These are phyloP conservation scores for Euphorbia lathyris DNA, from an alignment of 345 rosid species.

Conservation along the genomic window DNA sequence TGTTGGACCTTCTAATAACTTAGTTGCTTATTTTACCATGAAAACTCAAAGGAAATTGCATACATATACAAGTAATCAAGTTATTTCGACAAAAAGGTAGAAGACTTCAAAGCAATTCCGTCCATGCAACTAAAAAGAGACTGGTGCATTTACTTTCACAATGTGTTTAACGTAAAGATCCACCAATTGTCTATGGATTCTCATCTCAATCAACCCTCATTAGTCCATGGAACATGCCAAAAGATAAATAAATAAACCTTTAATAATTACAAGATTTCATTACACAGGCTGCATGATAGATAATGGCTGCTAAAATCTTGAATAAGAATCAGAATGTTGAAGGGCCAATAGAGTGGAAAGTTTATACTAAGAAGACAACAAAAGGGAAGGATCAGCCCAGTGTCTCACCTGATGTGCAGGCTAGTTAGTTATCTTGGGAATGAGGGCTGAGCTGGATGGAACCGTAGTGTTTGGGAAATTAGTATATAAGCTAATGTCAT, in stretches of 20 bases:
- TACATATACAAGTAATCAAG: not conserved
- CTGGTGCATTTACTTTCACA: not conserved
- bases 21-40: not conserved
- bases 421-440: too few species aligned
- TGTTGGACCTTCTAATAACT: not conserved
- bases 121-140: not conserved
- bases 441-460: too few species aligned
- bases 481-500: too few species aligned
- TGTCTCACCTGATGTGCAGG: too few species aligned
- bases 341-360: too few species aligned
- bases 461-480: too few species aligned
- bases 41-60: not conserved
- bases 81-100: not conserved
- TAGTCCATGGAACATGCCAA: not conserved
- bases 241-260: too few species aligned
- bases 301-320: too few species aligned
- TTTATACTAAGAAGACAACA: too few species aligned
- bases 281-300: not conserved
- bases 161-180: not conserved
- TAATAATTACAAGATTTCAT: not conserved
- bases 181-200: not conserved
- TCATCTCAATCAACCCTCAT: not conserved
- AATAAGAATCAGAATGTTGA: too few species aligned
- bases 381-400: too few species aligned
- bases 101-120: not conserved